phyloP scores from a whole-genome alignment of 805 yeast genomes.

The Wickerhamomyces chaumierensis region DNA sequence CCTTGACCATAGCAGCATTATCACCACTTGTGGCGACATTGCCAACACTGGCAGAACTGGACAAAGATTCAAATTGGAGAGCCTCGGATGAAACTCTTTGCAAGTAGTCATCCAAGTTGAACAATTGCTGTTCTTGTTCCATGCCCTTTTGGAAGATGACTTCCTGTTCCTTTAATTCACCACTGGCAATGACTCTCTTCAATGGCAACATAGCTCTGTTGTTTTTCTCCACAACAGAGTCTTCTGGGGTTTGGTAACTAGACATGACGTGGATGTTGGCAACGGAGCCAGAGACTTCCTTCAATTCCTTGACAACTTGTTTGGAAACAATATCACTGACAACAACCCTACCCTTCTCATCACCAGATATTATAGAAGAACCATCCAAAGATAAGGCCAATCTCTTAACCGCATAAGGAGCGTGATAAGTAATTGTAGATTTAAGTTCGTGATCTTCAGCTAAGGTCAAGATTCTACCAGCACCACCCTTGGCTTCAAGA shows the following conservation, averaged over 20 bases:
- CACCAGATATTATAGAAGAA: constrained; percentile 62
- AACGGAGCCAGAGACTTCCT: constrained; percentile 14
- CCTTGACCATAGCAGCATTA: constrained; percentile 22
- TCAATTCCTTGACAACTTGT: constrained; percentile 52
- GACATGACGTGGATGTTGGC: constrained; percentile 11
- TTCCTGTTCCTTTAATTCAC: constrained; percentile 31
- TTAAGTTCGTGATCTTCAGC: constrained; percentile 37
- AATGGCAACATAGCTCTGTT: constrained; percentile 42
- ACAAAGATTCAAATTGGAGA: constrained; percentile 33
- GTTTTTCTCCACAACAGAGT: constrained; percentile 11
- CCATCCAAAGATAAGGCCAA: constrained; percentile 66
- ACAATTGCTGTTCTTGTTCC: constrained; percentile 14
- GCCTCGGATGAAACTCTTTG: constrained; percentile 39
- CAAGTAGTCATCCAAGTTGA: constrained; percentile 39
- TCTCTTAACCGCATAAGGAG: constrained; percentile 32
- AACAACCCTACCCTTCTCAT: constrained; percentile 52
- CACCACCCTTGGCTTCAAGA: constrained; percentile 18
- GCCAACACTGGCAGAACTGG: constrained; percentile 25
- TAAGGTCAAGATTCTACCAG: constrained; percentile 19
- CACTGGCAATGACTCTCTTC: constrained; percentile 45
- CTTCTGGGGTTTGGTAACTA: constrained; percentile 5
- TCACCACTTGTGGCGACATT: constrained; percentile 4
- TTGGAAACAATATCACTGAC: constrained; percentile 60
- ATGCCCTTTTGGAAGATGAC: constrained; percentile 23
- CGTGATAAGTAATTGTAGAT: constrained; percentile 44